phyloP scores from a whole-genome alignment of 2,329 filamentous ascomycete genomes.

The Microdochium nivale region DNA sequence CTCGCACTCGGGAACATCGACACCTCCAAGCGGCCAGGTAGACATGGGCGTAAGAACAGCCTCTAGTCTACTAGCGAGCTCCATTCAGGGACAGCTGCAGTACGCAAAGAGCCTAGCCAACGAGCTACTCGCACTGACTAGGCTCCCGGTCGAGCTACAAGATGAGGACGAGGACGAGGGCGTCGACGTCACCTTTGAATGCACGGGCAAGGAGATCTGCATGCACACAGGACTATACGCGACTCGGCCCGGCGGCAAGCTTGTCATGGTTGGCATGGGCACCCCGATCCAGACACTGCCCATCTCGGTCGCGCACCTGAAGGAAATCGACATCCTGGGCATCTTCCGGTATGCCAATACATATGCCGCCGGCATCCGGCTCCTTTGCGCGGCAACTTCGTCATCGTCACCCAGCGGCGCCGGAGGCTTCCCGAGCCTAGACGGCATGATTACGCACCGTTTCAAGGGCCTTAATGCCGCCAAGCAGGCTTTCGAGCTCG shows the following conservation, averaged over 20 bases:
- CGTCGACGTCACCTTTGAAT: constrained; percentile 66
- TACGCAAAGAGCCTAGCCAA: constrained; percentile 38
- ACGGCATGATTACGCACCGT: constrained; percentile 66
- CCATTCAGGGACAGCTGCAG: constrained; percentile 38
- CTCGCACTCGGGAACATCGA: background rate
- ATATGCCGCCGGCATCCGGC: constrained; percentile 60
- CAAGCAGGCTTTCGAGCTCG: constrained; percentile 60
- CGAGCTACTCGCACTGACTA: constrained; percentile 37
- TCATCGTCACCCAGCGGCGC: constrained; percentile 24
- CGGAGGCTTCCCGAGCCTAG: constrained; percentile 50
- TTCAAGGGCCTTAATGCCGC: constrained; percentile 57
- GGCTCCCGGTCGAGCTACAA: constrained; percentile 17
- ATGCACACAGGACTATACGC: constrained; percentile 70
- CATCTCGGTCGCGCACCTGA: constrained; percentile 61
- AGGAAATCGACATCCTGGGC: constrained; percentile 69
- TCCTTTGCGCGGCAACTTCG: constrained; percentile 46
- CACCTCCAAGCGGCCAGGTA: constrained; percentile 4
- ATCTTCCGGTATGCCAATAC: constrained; percentile 73
- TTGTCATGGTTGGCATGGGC: constrained; percentile 75
- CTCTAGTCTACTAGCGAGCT: constrained; percentile 33
- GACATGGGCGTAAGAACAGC: constrained; percentile 32
- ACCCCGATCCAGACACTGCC: constrained; percentile 68
- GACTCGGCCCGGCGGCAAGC: constrained; percentile 59
- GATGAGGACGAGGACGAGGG: constrained; percentile 51
- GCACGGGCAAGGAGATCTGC: constrained; percentile 66